Evolutionary conservation across 176 grass and related monocot species (phyloP), one percentile per base, ranked within the genome.

Genomic region (Calamus simplicifolius): DNA sequence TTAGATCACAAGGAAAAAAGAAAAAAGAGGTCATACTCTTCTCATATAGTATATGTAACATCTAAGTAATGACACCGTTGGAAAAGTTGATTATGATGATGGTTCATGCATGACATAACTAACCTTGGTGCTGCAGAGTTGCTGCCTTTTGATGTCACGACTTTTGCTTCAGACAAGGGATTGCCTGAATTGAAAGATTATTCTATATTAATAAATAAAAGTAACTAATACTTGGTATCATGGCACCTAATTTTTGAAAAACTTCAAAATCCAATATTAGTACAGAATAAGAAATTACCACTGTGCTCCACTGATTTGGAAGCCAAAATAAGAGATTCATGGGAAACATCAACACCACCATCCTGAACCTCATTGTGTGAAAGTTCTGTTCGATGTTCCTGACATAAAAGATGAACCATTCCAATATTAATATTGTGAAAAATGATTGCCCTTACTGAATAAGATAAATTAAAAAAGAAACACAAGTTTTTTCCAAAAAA

Each of bases 321-420:
- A 72, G 23, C 57, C 35, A 15, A 35, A 35, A 21, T 38, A 35
- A 70, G n/a, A 59, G 58, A 54, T 29, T 54, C 49, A 72, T 16
- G 49, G 25, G 50, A 7, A 79, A 57, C 56, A 14, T 54, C 66
- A 49, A 26, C 56, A 57, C 6, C 50, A 38, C 21, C 27, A 68
- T 71, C 25, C 56, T 54, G n/a, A 21, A 70, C 67, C 57, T 38
- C 73, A 71, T 60, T 19, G 10, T 73, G 56, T 29, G 67, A 67
- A 49, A 27, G 66, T 8, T 80, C 71, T 66, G 31, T 25, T 48
- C 68, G 50, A 69, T 63, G 79, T 79, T 89, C 73, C 65, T 50
- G 18, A 55, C 21, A 49, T 56, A 55, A 69, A 62, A 63, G 75
- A 66, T 74, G 38, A 51, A 43, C 35, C 35, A 3, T 7, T 43